A percentile compares a stretch with the other conserved stretches of the same genome.
These are phyloP conservation scores for Solanum chmielewskii DNA, from an alignment of 257 asterid genomes.

Conservation along the genomic window DNA sequence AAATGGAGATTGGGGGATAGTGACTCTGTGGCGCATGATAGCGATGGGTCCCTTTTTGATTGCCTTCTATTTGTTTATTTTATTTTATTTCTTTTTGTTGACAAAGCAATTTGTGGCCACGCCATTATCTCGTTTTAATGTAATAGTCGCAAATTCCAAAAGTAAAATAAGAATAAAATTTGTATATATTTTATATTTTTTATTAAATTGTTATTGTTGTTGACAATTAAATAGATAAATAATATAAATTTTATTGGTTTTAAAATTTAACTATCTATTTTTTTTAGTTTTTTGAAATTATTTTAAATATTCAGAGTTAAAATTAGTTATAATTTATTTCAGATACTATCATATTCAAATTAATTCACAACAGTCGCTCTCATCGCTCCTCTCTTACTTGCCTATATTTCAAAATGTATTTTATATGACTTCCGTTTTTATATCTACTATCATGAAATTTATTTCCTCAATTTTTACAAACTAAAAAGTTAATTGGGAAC, in stretches of 20 bases:
- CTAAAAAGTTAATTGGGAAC: neutral
- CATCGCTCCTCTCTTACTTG: no score
- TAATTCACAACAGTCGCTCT: no score
- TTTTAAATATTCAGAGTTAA: no score
- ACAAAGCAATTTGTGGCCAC: neutral
- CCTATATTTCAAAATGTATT: no score
- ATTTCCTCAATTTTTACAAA: neutral
- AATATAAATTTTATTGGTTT: no score
- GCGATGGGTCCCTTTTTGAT: conserved; percentile 12
- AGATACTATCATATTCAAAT: no score
- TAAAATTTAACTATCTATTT: no score
- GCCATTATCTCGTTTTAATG: neutral
- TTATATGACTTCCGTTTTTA: neutral
- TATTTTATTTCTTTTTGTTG: neutral
- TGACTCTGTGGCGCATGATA: conserved; percentile 33
- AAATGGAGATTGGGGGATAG: neutral
- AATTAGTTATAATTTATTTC: no score
- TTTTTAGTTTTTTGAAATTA: no score
- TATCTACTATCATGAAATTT: neutral
- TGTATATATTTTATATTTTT: neutral
- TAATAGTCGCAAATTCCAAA: no score
- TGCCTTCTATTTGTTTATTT: neutral
- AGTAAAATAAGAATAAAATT: neutral
- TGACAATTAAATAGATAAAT: no score
- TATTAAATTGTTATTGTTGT: no score